Evolutionary conservation across 305 asterid species (phyloP).

Genomic region (Fraxinus nigra): DNA sequence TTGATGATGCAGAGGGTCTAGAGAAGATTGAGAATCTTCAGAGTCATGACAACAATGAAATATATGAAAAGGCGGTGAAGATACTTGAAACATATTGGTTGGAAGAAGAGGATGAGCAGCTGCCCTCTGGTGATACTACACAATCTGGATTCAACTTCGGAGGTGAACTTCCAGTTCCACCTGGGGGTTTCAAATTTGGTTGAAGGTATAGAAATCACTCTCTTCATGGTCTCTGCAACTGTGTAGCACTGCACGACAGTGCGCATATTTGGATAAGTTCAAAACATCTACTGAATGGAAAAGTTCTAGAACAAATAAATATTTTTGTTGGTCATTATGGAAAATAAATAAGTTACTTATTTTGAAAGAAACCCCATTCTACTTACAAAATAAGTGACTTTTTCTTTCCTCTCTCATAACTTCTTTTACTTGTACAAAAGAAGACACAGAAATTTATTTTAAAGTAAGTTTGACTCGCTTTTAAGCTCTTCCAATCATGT

Average conservation of each 20-base stretch:
- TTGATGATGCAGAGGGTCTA: slow-evolving; percentile 51
- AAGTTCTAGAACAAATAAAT: not conserved
- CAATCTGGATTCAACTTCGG: slow-evolving; percentile 50
- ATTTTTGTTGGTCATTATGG: not conserved
- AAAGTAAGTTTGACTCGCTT: not conserved
- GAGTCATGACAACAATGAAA: slow-evolving; percentile 53
- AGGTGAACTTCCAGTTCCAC: slow-evolving; percentile 44
- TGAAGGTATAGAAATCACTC: slow-evolving; percentile 31
- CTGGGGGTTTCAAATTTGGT: slow-evolving; percentile 49
- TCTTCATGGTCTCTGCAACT: not conserved
- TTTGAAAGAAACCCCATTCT: not conserved
- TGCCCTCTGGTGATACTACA: slow-evolving; percentile 36
- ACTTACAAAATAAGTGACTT: not conserved
- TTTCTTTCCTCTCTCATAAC: not conserved
- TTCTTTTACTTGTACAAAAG: not conserved
- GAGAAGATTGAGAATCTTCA: slow-evolving; percentile 57
- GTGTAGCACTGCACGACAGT: not conserved
- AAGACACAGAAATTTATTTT: not conserved
- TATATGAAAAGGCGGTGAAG: slow-evolving; percentile 47
- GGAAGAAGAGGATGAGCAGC: slow-evolving; percentile 51
- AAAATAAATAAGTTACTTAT: not conserved
- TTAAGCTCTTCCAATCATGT: not conserved
- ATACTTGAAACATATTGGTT: slow-evolving; percentile 58
- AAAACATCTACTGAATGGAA: not conserved
- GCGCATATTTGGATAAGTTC: not conserved